These are phyloP conservation scores for Larix sibirica DNA, from an alignment of 83 land plant genomes.

Conservation along the genomic window DNA sequence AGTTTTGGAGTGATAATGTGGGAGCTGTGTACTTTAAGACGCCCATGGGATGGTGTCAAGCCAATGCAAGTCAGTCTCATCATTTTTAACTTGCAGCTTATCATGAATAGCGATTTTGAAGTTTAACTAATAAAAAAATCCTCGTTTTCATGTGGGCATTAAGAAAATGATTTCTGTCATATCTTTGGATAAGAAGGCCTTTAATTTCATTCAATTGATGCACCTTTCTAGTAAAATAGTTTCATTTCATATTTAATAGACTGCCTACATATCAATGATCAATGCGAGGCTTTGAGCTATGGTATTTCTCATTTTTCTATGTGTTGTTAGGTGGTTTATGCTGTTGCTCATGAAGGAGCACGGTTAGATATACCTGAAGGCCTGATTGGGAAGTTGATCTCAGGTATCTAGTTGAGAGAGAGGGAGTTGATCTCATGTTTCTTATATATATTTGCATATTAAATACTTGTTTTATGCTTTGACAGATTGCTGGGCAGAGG, in stretches of 20 bases:
- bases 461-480: not conserved
- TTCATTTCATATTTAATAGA: not conserved
- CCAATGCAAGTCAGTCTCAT: conserved; percentile 63
- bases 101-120: not conserved
- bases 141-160: no score
- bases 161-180: not conserved
- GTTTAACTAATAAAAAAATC: no score
- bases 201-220: conserved; percentile 5
- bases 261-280: not conserved
- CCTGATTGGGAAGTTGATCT: conserved; percentile 78
- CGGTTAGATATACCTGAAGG: conserved; percentile 92
- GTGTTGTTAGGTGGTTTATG: conserved; percentile 75
- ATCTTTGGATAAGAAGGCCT: not conserved
- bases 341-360: conserved; percentile 80
- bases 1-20: conserved; percentile 96
- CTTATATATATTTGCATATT: not conserved
- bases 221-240: no score
- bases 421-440: not conserved
- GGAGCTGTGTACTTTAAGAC: conserved; percentile 89
- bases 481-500: conserved; percentile 92
- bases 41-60: conserved; percentile 93
- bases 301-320: conserved; percentile 5
- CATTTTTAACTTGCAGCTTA: not conserved
- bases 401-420: conserved; percentile 46
- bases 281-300: not conserved